These are phyloP conservation scores for Paramecium sexaurelia DNA, from an alignment of 73 alveolate species.

Conservation along the genomic window DNA sequence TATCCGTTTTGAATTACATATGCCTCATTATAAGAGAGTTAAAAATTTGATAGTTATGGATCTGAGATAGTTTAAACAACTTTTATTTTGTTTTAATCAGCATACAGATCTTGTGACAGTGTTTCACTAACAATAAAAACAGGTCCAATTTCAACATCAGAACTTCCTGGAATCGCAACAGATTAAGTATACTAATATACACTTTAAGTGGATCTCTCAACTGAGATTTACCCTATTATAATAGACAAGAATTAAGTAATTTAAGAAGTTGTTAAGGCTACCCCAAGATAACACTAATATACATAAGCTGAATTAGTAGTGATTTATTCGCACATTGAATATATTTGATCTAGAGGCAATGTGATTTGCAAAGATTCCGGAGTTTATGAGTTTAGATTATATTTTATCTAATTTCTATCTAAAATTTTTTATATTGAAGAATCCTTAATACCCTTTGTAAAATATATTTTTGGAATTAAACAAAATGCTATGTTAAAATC, in stretches of 20 bases:
- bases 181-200: background rate
- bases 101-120: background rate
- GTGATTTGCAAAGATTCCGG: background rate
- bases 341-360: background rate
- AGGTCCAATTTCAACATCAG: background rate
- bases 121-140: constrained; percentile 11
- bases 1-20: background rate
- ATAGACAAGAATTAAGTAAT: background rate
- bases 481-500: background rate
- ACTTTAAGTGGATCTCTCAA: background rate
- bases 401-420: background rate
- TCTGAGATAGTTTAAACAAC: background rate
- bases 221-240: background rate
- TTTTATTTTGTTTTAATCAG: background rate
- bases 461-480: background rate
- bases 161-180: background rate
- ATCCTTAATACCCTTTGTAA: background rate
- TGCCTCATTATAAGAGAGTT: background rate
- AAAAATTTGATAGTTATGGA: background rate
- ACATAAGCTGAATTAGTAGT: background rate
- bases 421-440: background rate
- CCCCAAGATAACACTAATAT: background rate
- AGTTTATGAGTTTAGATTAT: background rate
- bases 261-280: background rate
- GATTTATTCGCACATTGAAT: background rate